These are phyloP conservation scores for Naegleria lovaniensis DNA, from an alignment of 208 protist species.

Conservation along the genomic window DNA sequence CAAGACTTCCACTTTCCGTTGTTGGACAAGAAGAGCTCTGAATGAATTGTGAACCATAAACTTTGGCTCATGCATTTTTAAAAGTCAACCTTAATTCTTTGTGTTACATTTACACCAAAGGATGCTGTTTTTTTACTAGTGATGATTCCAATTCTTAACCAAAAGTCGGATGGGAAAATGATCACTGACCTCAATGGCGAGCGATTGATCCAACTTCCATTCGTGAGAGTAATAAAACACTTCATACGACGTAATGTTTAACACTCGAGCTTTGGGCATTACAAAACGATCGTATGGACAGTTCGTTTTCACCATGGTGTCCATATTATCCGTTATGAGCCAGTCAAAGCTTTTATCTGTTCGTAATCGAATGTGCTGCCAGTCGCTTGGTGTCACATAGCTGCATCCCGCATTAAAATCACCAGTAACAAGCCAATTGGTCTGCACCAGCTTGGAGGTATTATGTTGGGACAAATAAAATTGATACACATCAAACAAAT, in stretches of 20 bases:
- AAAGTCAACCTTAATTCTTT: too few relatives aligned
- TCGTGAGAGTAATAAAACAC: neutral
- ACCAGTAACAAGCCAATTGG: neutral
- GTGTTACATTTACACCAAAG: too few relatives aligned
- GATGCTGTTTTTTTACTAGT: too few relatives aligned
- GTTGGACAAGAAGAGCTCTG: neutral
- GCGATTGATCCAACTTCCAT: neutral
- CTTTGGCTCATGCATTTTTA: too few relatives aligned
- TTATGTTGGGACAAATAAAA: neutral
- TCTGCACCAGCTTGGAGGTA: neutral
- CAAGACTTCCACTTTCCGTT: neutral
- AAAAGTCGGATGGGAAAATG: constrained; percentile 13
- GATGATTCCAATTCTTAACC: neutral
- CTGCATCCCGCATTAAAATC: constrained; percentile 25
- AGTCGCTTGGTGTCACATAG: neutral
- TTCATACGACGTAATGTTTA: neutral
- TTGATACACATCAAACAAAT: neutral
- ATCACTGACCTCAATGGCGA: neutral
- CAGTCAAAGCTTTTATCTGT: neutral
- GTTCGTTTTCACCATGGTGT: neutral
- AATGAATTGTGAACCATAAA: too few relatives aligned
- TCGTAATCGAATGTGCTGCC: neutral
- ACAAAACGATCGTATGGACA: constrained; percentile 25
- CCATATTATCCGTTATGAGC: neutral
- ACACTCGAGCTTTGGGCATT: neutral